Base-by-base conservation (phyloP, 257 asterid genomes). In the Voacanga thouarsii region DNA sequence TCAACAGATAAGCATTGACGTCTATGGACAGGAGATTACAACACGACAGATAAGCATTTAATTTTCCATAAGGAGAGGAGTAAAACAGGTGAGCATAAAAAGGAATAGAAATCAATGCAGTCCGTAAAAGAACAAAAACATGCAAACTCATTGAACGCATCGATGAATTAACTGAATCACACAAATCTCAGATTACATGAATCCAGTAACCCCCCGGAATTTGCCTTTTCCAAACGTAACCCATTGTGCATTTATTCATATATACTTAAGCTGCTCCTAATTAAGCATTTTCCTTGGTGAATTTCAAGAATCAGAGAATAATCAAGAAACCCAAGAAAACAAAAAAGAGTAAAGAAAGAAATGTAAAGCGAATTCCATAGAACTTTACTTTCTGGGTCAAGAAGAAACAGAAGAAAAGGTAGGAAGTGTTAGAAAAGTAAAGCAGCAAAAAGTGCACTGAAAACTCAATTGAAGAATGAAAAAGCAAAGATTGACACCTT, bases 1-100 rank as follows among this genome's bases (percentile, higher is more conserved):
- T 53, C 59, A 73, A 73, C 65, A 73, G 66, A 55, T 56, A 56
- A 43, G 77, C 68, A 56, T 19, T 30, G 44, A 33, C 76, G 24
- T 18, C 19, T 24, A 33, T 64, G 24, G 26, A 10, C 9, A 26
- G 1, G 12, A 73, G 55, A 73, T 73, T 33, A 19, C 26, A 66
- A 55, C 11, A 19, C 7, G 30, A 53, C 66, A 73, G 77, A 33
- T 53, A 55, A 74, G 67, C 67, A 55, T 56, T 55, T 14, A 19
- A 37, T 9, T 19, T 74, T 55, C 37, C 37, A 74, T 12, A 55
- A 74, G 12, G 64, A 73, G 55, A 37, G 71, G 24, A 33, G 23
- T 21, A 37, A 53, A 72, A 61, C 19, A 59, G 5, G 19, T 55
- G 67, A 75, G 5, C 49, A 24, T 45, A 53, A 14, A 33, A 74